Evolutionary conservation across 345 rosid species (phyloP), one percentile per base, ranked within the genome.

Genomic region (Brassica juncea): DNA sequence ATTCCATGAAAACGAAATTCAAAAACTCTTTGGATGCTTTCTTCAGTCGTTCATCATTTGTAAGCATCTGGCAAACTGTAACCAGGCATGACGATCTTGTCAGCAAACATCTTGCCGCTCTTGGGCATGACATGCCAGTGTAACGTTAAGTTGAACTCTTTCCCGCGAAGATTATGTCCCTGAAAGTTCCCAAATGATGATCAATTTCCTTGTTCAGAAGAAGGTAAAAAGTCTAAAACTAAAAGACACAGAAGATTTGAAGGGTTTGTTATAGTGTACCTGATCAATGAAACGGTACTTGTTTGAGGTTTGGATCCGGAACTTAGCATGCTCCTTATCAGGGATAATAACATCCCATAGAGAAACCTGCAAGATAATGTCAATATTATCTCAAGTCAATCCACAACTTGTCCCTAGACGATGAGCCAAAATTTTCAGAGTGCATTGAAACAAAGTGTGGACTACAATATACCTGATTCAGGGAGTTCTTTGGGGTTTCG

Each of bases 61-160:
- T 91, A 92, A 42, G 91, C 94, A 71, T 91, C 85, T 19, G 97
- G 97, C 75, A 93, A 78, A 47, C 77, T 87, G 85, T 86, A 91
- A 47, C 97, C 98, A 34, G 97, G 47, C 88, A 89, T 80, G 74
- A 90, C 90, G 54, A 91, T 70, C 78, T 93, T 90, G 81, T 89
- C 84, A 3, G 90, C 90, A 77, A 91, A 86, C 95, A 94, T 94
- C 87, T 92, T 92, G 64, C 98, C 97, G 0, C 97, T 89, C 85
- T 92, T 94, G 21, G 98, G 97, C 98, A 94, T 94, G 37, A 94
- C 94, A 75, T 94, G 97, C 97, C 98, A 94, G 70, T 88, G 98
- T 84, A 94, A 82, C 4, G 98, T 92, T 84, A 94, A 79, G 82
- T 94, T 94, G 91, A 90, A 94, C 5, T 86, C 88, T 78, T 90